Evolutionary conservation across 768 basidiomycete species (phyloP).

Genomic region (Leucocoprinus birnbaumii): DNA sequence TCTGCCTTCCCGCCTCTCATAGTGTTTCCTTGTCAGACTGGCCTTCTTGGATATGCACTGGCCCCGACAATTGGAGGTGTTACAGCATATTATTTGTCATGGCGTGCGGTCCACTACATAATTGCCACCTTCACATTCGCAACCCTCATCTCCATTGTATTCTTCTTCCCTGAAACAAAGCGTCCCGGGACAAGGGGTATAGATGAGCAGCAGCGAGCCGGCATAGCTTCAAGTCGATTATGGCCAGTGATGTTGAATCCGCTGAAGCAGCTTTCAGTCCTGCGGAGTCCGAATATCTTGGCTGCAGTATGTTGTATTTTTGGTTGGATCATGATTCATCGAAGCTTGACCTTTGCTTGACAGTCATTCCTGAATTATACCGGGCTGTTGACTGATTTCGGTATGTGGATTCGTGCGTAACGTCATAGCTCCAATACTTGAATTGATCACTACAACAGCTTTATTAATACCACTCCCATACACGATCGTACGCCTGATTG

Average conservation of each 20-base stretch:
- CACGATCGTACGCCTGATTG: conserved; percentile 50
- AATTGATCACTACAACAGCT: conserved; percentile 22
- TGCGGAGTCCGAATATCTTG: conserved; percentile 57
- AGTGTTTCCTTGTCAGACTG: conserved; percentile 32
- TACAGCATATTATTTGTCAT: conserved; percentile 58
- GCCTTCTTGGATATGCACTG: conserved; percentile 55
- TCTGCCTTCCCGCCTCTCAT: not conserved
- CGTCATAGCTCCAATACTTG: not conserved
- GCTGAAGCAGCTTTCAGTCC: conserved; percentile 38
- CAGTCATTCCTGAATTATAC: conserved; percentile 20
- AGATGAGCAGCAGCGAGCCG: conserved; percentile 34
- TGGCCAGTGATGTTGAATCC: conserved; percentile 51
- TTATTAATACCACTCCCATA: conserved; percentile 62
- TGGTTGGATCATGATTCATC: too few species aligned
- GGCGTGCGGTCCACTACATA: conserved; percentile 55
- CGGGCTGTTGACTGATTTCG: conserved; percentile 32
- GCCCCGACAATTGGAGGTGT: conserved; percentile 57
- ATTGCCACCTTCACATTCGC: conserved; percentile 41
- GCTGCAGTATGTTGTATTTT: conserved; percentile 36
- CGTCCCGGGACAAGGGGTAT: conserved; percentile 57
- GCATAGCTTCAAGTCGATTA: conserved; percentile 16
- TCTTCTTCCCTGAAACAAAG: conserved; percentile 63
- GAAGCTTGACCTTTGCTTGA: not conserved
- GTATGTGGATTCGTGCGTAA: conserved; percentile 20
- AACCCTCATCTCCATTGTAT: conserved; percentile 34